Base-by-base conservation (phyloP, 345 rosid genomes). In the Eutrema japonicum region DNA sequence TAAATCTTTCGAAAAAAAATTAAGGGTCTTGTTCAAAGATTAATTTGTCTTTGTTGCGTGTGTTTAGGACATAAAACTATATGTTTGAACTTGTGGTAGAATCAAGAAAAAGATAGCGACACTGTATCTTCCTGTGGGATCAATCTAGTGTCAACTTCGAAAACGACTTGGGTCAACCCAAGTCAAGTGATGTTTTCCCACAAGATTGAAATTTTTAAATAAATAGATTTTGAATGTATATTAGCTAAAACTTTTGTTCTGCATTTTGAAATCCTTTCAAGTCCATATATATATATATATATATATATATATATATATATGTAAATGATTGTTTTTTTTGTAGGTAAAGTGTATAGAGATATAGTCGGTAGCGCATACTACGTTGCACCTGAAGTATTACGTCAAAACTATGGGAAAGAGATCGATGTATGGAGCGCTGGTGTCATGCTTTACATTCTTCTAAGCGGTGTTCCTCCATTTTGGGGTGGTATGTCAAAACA, bases 401-500 rank as follows among this genome's bases (percentile, higher is more conserved):
- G 50, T n/a, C 72, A 71, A 51, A 88, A 69, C 36, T 95, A 95
- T 57, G 97, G 96, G 29, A 92, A 89, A 85, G 96, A 92, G 72
- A 90, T 86, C 4, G 97, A 95, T 75, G 81, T 92, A 41, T 95
- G 99, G 99, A 90, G 99, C 46, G 96, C 96, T 13, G 99, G 97
- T 37, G 78, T 95, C 64, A 90, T 95, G 43, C 81, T 90, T 47
- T 95, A 95, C 84, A 95, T 95, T 80, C 97, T 95, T 66, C 89
- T 95, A n/a, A 61, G 92, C 58, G 97, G 97, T 12, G 87, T 82
- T 52, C 96, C 97, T 79, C 99, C 99, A 2, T 95, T 92, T 82
- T 89, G 92, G 93, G 99, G 85, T 22, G 97, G 99, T 95, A 88
- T 52, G 74, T 55, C 0, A 10, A 67, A 36, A 60, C 5, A 12